Base-by-base conservation (phyloP, 202 grass and related monocot species). In the Hordeum pubiflorum region DNA sequence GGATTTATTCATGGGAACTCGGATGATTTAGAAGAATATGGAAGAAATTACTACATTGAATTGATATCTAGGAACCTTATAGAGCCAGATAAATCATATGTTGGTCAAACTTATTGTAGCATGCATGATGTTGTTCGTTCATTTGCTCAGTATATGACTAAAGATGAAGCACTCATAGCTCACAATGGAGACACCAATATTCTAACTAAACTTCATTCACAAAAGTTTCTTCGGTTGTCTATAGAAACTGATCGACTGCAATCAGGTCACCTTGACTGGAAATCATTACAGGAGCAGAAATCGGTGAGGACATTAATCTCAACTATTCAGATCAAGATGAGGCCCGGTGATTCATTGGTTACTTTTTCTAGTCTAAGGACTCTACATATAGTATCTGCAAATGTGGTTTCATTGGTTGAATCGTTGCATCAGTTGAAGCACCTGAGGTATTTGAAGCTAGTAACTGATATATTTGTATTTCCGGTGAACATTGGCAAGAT, bases 41-140 rank as follows among this genome's bases (percentile, higher is more conserved):
- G 80, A 34, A 48, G 1, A 0, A 29, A 87, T 7, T 84, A 78
- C 36, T 82, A 85, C 0, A n/a, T 17, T 0, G 77, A 87, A 17
- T 46, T 92, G 50, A 29, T 82, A 7, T 0, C 7, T 7, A 69
- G 84, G 40, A 92, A 87, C 68, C 40, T 89, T 18, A 41, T 92
- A 10, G 70, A 92, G 32, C 59, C 23, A 1, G 2, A 52, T 52
- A 6, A 0, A n/a, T 1, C 0, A 0, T 13, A 4, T 0, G 3
- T 18, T 15, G n/a, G 13, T 44, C 4, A 23, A 10, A 0, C 0
- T 1, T 2, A 2, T 3, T 85, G 77, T 29, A 81, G 10, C 18
- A 91, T 88, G 82, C 89, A 91, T 24, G 89, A 88, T 63, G 57
- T 87, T 7, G 39, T 85, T 2, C 67, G 72, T 6, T 85, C 81